phyloP scores from a whole-genome alignment of 805 yeast species.

The Kodamaea hsintzibuensis region DNA sequence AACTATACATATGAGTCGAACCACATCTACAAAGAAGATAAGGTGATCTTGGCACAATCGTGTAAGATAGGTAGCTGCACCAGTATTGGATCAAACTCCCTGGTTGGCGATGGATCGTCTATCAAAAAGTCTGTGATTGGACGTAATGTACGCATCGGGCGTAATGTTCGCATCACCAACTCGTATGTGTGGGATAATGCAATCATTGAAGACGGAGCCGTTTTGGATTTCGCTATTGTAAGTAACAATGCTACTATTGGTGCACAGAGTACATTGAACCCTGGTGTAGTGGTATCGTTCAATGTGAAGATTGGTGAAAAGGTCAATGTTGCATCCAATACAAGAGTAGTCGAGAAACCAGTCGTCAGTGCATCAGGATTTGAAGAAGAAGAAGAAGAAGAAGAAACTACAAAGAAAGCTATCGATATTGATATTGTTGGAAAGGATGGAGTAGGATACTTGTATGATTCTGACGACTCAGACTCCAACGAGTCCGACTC shows the following conservation, averaged over 20 bases:
- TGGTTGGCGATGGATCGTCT: constrained; percentile 71
- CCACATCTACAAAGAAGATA: constrained; percentile 86
- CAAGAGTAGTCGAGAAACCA: constrained; percentile 53
- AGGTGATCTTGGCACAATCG: constrained; percentile 90
- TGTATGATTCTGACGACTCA: constrained; percentile 49
- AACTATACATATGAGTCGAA: constrained; percentile 78
- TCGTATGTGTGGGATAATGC: constrained; percentile 90
- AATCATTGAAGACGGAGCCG: constrained; percentile 62
- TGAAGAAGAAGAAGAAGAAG: constrained; percentile 25
- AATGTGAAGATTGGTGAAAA: constrained; percentile 64
- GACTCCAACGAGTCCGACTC: constrained; percentile 31
- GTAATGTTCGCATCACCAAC: constrained; percentile 65
- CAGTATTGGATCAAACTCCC: constrained; percentile 76
- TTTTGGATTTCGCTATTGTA: constrained; percentile 63
- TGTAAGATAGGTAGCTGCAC: constrained; percentile 80
- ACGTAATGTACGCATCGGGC: constrained; percentile 80
- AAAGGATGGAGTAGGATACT: constrained; percentile 49
- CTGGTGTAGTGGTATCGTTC: constrained; percentile 81
- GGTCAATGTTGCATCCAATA: constrained; percentile 48
- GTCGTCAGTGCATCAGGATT: constrained; percentile 33
- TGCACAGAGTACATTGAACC: constrained; percentile 48
- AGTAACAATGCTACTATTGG: constrained; percentile 66
- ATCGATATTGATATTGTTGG: constrained; percentile 40
- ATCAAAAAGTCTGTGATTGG: constrained; percentile 80
- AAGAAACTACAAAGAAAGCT: constrained; percentile 19